phyloP scores from a whole-genome alignment of 257 asterid genomes.

The Perilla frutescens region DNA sequence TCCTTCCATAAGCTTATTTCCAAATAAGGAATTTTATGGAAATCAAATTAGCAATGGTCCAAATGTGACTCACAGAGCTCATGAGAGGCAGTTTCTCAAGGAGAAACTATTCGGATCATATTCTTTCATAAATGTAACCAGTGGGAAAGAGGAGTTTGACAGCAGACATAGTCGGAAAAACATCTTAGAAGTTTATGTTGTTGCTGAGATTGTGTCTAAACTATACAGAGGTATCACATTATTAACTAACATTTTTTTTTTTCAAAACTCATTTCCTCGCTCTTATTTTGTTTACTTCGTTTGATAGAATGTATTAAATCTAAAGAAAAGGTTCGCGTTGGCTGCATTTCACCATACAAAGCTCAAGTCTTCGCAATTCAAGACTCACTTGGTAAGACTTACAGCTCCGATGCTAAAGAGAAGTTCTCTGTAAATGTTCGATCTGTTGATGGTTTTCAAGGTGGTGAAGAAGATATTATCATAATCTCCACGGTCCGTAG shows the following conservation, averaged over 20 bases:
- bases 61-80: slow-evolving; percentile 48
- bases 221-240: slow-evolving; percentile 52
- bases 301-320: slow-evolving; percentile 48
- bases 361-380: slow-evolving; percentile 73
- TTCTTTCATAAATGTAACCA: slow-evolving; percentile 65
- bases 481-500: slow-evolving; percentile 74
- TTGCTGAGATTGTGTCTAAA: slow-evolving; percentile 62
- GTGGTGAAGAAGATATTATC: slow-evolving; percentile 84
- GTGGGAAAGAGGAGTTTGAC: slow-evolving; percentile 59
- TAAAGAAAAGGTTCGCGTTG: slow-evolving; percentile 58
- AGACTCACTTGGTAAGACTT: slow-evolving; percentile 47
- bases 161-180: slow-evolving; percentile 52
- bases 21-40: slow-evolving; percentile 68
- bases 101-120: slow-evolving; percentile 61
- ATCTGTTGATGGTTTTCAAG: slow-evolving; percentile 88
- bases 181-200: slow-evolving; percentile 57
- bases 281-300: neutral
- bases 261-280: no score
- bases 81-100: slow-evolving; percentile 49
- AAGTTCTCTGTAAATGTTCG: slow-evolving; percentile 68
- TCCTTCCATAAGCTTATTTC: slow-evolving; percentile 77
- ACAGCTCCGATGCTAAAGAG: slow-evolving; percentile 55
- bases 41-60: slow-evolving; percentile 54
- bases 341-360: slow-evolving; percentile 84
- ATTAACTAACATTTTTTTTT: no score